These are phyloP conservation scores for Sarocladium brachiariae DNA, from an alignment of 2,329 filamentous ascomycete species.

Conservation along the genomic window DNA sequence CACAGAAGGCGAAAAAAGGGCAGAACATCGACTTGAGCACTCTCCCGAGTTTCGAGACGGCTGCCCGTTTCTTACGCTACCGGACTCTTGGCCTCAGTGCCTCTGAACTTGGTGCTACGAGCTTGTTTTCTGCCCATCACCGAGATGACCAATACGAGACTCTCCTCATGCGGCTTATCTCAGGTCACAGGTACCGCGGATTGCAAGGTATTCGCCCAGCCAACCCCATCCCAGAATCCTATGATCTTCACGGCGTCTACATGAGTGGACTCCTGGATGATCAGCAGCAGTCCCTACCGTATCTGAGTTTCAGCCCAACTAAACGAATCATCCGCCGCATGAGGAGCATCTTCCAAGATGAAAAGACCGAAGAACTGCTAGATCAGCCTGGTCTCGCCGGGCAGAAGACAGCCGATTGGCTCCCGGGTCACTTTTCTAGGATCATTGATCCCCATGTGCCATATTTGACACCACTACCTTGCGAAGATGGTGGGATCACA, in stretches of 20 bases:
- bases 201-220: constrained; percentile 61
- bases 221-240: constrained; percentile 75
- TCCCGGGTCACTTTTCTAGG: constrained; percentile 18
- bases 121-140: constrained; percentile 78
- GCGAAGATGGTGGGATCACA: constrained; percentile 60
- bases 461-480: constrained; percentile 27
- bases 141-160: constrained; percentile 89
- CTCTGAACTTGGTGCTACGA: constrained; percentile 37
- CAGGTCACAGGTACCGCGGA: constrained; percentile 61
- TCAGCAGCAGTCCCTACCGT: constrained; percentile 28
- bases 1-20: constrained; percentile 17
- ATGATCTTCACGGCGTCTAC: constrained; percentile 64
- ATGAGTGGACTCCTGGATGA: constrained; percentile 54
- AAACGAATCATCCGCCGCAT: constrained; percentile 23
- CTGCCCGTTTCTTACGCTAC: constrained; percentile 70
- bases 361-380: constrained; percentile 11
- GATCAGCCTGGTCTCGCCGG: not conserved
- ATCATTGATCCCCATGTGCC: constrained; percentile 19
- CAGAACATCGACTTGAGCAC: constrained; percentile 13
- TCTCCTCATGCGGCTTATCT: constrained; percentile 68
- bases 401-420: not conserved
- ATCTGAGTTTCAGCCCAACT: constrained; percentile 30
- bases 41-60: constrained; percentile 64
- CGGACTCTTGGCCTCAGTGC: constrained; percentile 60
- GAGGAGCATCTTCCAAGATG: constrained; percentile 14